Conservation (phyloP, 2,329 filamentous ascomycete species). For the Mycosphaerella sp. region DNA sequence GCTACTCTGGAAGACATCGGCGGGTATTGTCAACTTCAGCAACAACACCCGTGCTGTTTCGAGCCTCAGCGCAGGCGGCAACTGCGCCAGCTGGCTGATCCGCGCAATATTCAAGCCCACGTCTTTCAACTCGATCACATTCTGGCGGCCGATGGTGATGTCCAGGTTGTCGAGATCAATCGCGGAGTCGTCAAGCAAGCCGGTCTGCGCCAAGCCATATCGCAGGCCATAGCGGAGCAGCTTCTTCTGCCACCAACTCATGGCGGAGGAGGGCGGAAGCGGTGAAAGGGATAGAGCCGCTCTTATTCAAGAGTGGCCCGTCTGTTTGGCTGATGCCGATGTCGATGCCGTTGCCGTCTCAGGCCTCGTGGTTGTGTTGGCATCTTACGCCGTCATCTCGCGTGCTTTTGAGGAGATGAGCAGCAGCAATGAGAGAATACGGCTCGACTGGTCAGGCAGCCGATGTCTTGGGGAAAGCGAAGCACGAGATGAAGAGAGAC, state of each 20-base stretch:
- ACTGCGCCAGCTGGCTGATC: conserved; percentile 39
- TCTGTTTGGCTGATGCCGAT: conserved; percentile 57
- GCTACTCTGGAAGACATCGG: conserved; percentile 79
- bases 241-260: conserved; percentile 66
- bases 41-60: conserved; percentile 67
- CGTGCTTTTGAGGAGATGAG: background rate
- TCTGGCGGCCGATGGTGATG: conserved; percentile 73
- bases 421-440: background rate
- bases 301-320: conserved; percentile 18
- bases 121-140: conserved; percentile 78
- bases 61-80: conserved; percentile 66
- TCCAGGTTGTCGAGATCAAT: conserved; percentile 82
- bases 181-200: conserved; percentile 80
- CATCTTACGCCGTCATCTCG: conserved; percentile 6
- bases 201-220: conserved; percentile 75
- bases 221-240: conserved; percentile 55
- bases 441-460: background rate
- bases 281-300: background rate
- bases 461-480: background rate
- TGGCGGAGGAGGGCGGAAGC: background rate
- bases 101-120: conserved; percentile 68
- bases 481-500: background rate
- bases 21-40: conserved; percentile 74
- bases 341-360: conserved; percentile 37
- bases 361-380: conserved; percentile 7